phyloP scores from a whole-genome alignment of 352 stramenopile genomes.

The Phytopythium chamaehyphon region DNA sequence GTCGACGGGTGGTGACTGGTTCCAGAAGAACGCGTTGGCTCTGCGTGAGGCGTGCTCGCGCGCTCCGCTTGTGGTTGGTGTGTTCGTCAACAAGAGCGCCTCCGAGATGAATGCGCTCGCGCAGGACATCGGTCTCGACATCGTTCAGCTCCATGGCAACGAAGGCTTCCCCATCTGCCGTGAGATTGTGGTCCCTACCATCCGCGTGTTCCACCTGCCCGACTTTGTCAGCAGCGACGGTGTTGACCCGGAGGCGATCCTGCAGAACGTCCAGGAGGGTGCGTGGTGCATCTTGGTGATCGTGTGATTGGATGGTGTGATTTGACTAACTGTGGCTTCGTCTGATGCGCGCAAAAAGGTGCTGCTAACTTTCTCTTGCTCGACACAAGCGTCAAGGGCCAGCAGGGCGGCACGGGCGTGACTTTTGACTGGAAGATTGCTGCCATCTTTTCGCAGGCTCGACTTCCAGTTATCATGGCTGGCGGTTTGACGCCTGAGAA shows the following conservation, averaged over 20 bases:
- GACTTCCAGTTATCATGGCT: slow-evolving; percentile 95
- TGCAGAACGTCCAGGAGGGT: slow-evolving; percentile 55
- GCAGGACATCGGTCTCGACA: slow-evolving; percentile 90
- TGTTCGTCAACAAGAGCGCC: slow-evolving; percentile 95
- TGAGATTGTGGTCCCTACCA: slow-evolving; percentile 85
- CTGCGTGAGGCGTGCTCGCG: slow-evolving; percentile 67
- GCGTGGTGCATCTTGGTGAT: not conserved
- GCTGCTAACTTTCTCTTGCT: slow-evolving; percentile 91
- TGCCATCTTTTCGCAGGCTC: slow-evolving; percentile 82
- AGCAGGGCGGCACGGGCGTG: slow-evolving; percentile 90
- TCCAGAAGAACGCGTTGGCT: slow-evolving; percentile 63
- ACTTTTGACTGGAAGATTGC: slow-evolving; percentile 97
- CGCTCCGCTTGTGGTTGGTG: slow-evolving; percentile 89
- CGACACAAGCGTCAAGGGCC: slow-evolving; percentile 95
- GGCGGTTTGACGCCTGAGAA: slow-evolving; percentile 94
- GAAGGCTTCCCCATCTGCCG: slow-evolving; percentile 90
- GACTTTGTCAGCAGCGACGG: slow-evolving; percentile 70
- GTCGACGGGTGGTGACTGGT: slow-evolving; percentile 58
- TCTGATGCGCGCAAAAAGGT: slow-evolving; percentile 12
- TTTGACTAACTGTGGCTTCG: slow-evolving; percentile 5
- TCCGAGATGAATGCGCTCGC: slow-evolving; percentile 91
- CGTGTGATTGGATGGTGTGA: not conserved
- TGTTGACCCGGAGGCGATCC: slow-evolving; percentile 68
- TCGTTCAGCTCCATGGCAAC: slow-evolving; percentile 97
- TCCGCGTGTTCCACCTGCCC: slow-evolving; percentile 93